Percentiles rank a stretch among this genome's conserved stretches.
Evolutionary conservation across 257 asterid genomes (phyloP).

Genomic region (Ocimum tenuiflorum): DNA sequence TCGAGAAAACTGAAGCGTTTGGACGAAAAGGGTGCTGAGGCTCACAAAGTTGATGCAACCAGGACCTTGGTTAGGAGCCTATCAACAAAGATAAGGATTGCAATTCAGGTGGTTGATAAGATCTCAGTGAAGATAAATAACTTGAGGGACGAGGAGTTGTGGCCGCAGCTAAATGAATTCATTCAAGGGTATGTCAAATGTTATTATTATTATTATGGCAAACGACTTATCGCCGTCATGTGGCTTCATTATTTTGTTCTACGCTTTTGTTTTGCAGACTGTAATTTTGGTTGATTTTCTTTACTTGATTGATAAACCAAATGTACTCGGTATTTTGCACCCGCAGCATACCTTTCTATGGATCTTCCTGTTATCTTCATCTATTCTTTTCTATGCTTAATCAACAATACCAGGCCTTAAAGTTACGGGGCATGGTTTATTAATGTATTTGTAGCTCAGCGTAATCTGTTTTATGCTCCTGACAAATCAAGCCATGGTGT

Average conservation of each 20-base stretch:
- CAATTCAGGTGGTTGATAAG: constrained; percentile 89
- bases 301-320: too few relatives aligned
- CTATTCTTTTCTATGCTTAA: background rate
- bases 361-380: background rate
- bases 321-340: too few relatives aligned
- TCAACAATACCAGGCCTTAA: background rate
- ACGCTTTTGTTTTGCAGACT: background rate
- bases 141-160: constrained; percentile 82
- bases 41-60: constrained; percentile 65
- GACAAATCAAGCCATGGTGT: background rate
- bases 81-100: constrained; percentile 78
- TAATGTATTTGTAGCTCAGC: background rate
- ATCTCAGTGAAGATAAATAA: constrained; percentile 76
- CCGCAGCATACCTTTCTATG: background rate
- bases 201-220: background rate
- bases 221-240: background rate
- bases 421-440: background rate
- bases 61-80: constrained; percentile 63
- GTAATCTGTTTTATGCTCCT: background rate
- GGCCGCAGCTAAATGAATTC: constrained; percentile 84
- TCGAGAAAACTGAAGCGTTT: constrained; percentile 53
- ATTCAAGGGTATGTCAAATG: constrained; percentile 63
- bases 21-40: constrained; percentile 86
- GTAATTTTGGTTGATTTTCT: background rate
- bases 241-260: background rate